Percentiles rank a stretch among this genome's conserved stretches.
phyloP scores from a whole-genome alignment of 129 eudicot genomes.

The Logfia minima region DNA sequence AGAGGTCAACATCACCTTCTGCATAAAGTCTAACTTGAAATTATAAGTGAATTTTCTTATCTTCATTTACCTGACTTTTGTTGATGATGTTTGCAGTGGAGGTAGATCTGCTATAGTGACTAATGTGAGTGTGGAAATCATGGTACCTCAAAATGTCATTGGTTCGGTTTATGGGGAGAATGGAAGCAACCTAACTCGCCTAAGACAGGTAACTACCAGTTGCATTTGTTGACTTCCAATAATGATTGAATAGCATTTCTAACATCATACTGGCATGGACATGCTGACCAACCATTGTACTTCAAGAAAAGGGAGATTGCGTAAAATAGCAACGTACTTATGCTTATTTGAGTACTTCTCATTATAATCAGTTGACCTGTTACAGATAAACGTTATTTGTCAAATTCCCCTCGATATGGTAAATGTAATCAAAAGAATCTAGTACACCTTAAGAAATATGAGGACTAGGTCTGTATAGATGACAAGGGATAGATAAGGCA shows the following conservation, averaged over 20 bases:
- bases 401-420: too few species aligned
- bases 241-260: neutral
- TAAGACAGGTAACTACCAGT: constrained; percentile 52
- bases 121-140: constrained; percentile 65
- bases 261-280: neutral
- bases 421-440: too few species aligned
- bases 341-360: neutral
- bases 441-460: neutral
- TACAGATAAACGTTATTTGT: too few species aligned
- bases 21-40: constrained; percentile 6
- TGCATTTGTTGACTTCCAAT: neutral
- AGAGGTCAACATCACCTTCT: neutral
- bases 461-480: neutral
- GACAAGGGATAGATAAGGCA: neutral
- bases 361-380: neutral
- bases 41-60: neutral
- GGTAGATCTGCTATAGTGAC: constrained; percentile 60
- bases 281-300: neutral
- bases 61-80: neutral
- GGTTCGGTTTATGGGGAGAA: constrained; percentile 70
- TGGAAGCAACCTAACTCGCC: constrained; percentile 66
- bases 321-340: neutral
- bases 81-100: constrained; percentile 46
- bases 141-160: constrained; percentile 59
- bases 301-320: neutral